These are phyloP conservation scores for Pestalotiopsis fici DNA, from an alignment of 2,329 filamentous ascomycete genomes.

Conservation along the genomic window DNA sequence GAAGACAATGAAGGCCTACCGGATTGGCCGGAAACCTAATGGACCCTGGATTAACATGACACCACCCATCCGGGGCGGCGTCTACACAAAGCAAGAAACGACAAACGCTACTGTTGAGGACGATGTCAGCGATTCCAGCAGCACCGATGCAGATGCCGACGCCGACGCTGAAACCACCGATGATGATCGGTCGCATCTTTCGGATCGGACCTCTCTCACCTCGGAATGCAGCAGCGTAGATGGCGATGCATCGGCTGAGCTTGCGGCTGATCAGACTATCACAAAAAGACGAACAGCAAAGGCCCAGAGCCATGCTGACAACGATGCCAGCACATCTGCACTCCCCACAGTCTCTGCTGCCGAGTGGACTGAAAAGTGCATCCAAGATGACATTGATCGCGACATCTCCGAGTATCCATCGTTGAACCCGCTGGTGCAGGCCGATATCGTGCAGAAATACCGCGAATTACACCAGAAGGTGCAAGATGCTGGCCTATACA, in stretches of 20 bases:
- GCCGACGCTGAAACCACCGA: neutral
- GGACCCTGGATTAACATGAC: conserved; percentile 59
- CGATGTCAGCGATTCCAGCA: neutral
- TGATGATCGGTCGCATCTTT: neutral
- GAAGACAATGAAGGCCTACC: conserved; percentile 59
- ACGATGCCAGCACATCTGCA: neutral
- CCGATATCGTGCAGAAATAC: conserved; percentile 57
- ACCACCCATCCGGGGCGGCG: conserved; percentile 58
- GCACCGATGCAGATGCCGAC: conserved; percentile 8
- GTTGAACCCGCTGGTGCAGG: conserved; percentile 54
- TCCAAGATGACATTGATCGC: conserved; percentile 34
- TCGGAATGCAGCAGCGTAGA: conserved; percentile 12
- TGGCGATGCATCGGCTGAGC: neutral
- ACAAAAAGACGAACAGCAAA: neutral
- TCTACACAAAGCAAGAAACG: conserved; percentile 28
- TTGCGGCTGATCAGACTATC: neutral
- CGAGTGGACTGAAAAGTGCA: conserved; percentile 36
- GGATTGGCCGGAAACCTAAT: conserved; percentile 56
- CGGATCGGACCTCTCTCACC: conserved; percentile 14
- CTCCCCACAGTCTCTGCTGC: conserved; percentile 12
- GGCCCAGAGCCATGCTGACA: neutral
- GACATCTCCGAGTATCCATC: conserved; percentile 49
- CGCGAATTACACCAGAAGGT: conserved; percentile 55
- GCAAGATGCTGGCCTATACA: conserved; percentile 56
- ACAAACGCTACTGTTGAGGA: neutral